Base-by-base conservation (phyloP, 2,329 filamentous ascomycete species). In the Diplodia corticola region DNA sequence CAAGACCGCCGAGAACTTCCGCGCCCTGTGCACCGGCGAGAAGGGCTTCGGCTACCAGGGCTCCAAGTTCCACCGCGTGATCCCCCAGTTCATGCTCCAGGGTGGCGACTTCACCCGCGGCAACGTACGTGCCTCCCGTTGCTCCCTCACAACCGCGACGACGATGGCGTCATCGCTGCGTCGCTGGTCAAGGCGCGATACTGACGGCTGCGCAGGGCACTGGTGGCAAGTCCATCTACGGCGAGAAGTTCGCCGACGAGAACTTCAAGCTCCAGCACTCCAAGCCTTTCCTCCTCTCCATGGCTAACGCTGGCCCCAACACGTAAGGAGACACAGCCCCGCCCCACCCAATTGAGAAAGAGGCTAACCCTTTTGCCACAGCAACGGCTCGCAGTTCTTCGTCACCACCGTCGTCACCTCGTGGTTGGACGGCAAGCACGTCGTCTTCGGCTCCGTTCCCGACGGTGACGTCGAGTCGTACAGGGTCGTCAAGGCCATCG, bases 291-390 rank as follows among this genome's bases (percentile, higher is more conserved):
- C 86, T 93, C 73, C 86, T 97, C 72, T 96, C 93, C 81, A 97
- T 97, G 93, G 93, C 93, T 80, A 97, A 97, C 82, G 91, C 93
- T 74, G 93, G 93, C 73, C 90, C 91, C 77, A 96, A 98, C 90
- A 98, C 94, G 85, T 88, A 82, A 77, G 84, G 60, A 40, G 40
- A 46, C 48, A 24, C n/a, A 10, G 53, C 51, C 63, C 51, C 28
- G 53, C 59, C 28, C 28, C 51, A 15, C 50, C 35, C 48, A 54
- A 54, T 28, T 53, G 48, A 59, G 54, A 63, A 33, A 53, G 26
- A 35, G 24, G n/a, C 68, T 66, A 24, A 68, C 69, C 73, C 66
- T 74, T 69, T 51, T 50, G 12, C 69, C 53, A 65, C 72, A 86
- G 86, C 80, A 90, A 90, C 80, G 88, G 88, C 76, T 90, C 88